phyloP scores from a whole-genome alignment of 192 early-diverging fungal species.

The Backusella mclennaniae region DNA sequence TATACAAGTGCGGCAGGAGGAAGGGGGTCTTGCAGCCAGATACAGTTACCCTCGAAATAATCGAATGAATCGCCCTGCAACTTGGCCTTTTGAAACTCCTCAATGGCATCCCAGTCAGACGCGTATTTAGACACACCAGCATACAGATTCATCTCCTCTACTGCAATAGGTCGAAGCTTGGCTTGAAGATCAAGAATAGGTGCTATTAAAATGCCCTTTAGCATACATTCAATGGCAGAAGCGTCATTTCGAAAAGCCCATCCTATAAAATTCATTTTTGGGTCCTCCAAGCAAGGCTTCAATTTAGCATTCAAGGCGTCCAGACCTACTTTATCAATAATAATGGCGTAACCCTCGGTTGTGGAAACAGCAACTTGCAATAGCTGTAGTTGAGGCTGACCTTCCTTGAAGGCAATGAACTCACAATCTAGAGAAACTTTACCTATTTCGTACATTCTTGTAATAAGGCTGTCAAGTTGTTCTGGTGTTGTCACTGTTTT shows the following conservation, averaged over 20 bases:
- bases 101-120: slow-evolving; percentile 13
- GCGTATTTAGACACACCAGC: slow-evolving; percentile 21
- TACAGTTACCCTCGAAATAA: slow-evolving; percentile 17
- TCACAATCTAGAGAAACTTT: slow-evolving; percentile 30
- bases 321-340: slow-evolving; percentile 12
- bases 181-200: slow-evolving; percentile 31
- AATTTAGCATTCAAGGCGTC: neutral
- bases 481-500: neutral
- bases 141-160: slow-evolving; percentile 19
- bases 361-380: slow-evolving; percentile 29
- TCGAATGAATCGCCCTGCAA: neutral
- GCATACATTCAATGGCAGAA: slow-evolving; percentile 19
- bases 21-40: slow-evolving; percentile 30
- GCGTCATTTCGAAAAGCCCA: slow-evolving; percentile 36
- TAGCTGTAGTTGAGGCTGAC: slow-evolving; percentile 23
- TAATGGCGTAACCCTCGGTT: slow-evolving; percentile 23
- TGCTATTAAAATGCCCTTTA: slow-evolving; percentile 9
- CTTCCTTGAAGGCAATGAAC: slow-evolving; percentile 25
- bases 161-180: slow-evolving; percentile 2
- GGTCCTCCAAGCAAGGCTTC: slow-evolving; percentile 5
- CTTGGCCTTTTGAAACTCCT: slow-evolving; percentile 29
- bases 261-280: slow-evolving; percentile 5
- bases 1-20: slow-evolving; percentile 30
- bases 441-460: neutral
- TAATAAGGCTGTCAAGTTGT: neutral